Base-by-base conservation (phyloP, 2,329 filamentous ascomycete species). In the Penicillium crustosum region DNA sequence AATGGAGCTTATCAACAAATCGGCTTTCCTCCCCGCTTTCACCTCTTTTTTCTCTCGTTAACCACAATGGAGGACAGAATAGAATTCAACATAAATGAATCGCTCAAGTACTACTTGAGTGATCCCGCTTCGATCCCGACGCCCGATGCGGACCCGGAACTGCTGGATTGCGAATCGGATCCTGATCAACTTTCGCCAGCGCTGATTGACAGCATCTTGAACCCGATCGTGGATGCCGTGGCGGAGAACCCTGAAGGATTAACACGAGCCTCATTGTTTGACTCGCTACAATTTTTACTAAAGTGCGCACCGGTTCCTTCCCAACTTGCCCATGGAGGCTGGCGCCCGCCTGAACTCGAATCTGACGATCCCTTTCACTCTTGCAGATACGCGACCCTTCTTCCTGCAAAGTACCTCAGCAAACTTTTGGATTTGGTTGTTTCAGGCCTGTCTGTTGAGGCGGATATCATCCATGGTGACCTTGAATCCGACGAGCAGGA, bases 21-120 rank as follows among this genome's bases (percentile, higher is more conserved):
- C 53, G 59, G 49, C 43, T 58, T 57, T 51, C 53, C 51, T 62
- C 58, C 58, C 56, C 63, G 61, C 60, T 58, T 57, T 53, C 55
- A 42, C 50, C 59, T 52, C 59, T 35, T 58, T 49, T 55, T 51
- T 38, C 21, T 17, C 55, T 45, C 43, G 43, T 47, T 39, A n/a
- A 53, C 39, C 53, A 89, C 82, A 70, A 89, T 89, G 80, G 82
- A 83, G 67, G 79, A 81, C 64, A 79, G 77, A 63, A 84, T 92
- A 73, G 84, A 88, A 71, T 99, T 99, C 79, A 91, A 97, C 76
- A 91, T 99, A 77, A 96, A 97, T 75, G 89, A 96, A 80, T 91
- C 92, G 65, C 89, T 97, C 76, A 97, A 96, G 82, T 86, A 91
- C 74, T 99, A 97, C 78, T 90, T 97, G 84, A 95, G 91, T 78